Conservation (phyloP, 805 yeast species). For the Hyphopichia homilentoma region DNA sequence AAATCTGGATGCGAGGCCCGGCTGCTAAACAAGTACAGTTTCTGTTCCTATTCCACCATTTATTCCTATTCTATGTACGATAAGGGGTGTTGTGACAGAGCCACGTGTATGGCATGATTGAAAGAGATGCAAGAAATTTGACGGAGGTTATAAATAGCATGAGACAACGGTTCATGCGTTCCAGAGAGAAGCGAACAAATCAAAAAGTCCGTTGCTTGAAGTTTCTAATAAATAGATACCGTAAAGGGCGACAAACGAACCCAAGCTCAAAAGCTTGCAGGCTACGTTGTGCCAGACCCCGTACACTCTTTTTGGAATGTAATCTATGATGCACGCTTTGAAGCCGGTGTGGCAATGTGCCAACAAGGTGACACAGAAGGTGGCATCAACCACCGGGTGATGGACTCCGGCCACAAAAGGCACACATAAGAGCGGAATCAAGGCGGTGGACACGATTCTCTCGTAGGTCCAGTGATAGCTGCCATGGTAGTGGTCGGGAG, state of each 20-base stretch:
- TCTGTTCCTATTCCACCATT: no score
- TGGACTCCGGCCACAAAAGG: conserved; percentile 77
- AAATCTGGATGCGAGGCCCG: no score
- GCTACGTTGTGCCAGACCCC: conserved; percentile 74
- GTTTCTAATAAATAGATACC: conserved; percentile 85
- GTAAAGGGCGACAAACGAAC: conserved; percentile 65
- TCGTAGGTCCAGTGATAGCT: conserved; percentile 94
- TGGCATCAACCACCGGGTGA: conserved; percentile 67
- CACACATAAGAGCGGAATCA: conserved; percentile 71
- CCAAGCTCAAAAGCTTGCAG: conserved; percentile 62
- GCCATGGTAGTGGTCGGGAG: conserved; percentile 64
- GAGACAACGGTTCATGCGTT: conserved; percentile 22
- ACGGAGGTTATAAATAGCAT: no score
- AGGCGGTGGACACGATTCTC: conserved; percentile 60
- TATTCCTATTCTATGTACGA: no score
- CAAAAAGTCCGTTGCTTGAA: conserved; percentile 72
- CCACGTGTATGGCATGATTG: no score
- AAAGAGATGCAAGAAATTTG: no score
- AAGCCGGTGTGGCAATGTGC: conserved; percentile 85
- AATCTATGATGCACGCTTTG: conserved; percentile 88
- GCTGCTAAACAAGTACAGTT: no score
- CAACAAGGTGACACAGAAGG: conserved; percentile 60
- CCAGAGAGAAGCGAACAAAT: conserved; percentile 65
- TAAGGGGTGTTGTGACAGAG: no score
- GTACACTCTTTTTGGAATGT: conserved; percentile 82